These are phyloP conservation scores for Sugiyamaella grinbergsii DNA, from an alignment of 1,139 yeast genomes.

Conservation along the genomic window DNA sequence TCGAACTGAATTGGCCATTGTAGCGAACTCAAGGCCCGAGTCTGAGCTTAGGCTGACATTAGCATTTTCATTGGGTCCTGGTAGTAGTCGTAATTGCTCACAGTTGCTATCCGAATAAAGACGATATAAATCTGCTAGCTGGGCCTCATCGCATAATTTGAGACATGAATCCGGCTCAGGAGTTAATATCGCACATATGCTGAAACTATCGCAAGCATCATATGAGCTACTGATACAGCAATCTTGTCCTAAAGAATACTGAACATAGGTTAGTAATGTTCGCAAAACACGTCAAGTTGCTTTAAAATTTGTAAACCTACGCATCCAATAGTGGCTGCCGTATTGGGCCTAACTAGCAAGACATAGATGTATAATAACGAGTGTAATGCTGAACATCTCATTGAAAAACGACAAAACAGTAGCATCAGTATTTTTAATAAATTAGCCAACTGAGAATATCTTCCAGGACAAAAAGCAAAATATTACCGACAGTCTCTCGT, in stretches of 20 bases:
- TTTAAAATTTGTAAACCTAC: background rate
- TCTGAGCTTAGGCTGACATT: background rate
- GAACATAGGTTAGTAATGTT: background rate
- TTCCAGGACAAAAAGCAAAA: too few species aligned
- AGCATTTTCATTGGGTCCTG: background rate
- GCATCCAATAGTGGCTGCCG: background rate
- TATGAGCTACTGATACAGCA: conserved; percentile 4
- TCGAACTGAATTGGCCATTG: conserved; percentile 21
- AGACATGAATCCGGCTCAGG: conserved; percentile 5
- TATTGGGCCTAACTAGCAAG: background rate
- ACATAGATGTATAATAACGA: background rate
- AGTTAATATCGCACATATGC: conserved; percentile 5
- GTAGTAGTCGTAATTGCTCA: background rate
- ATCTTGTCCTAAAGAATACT: conserved; percentile 5
- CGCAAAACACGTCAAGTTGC: background rate
- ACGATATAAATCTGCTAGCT: background rate
- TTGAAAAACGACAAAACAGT: background rate
- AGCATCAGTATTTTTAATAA: too few species aligned
- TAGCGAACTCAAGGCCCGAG: background rate
- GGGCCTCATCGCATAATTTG: conserved; percentile 3
- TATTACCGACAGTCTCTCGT: too few species aligned
- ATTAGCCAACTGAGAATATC: too few species aligned
- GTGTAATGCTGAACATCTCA: conserved; percentile 4
- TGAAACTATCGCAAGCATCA: conserved; percentile 7
- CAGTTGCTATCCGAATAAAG: conserved; percentile 8